These are phyloP conservation scores for Leishmania mexicana DNA, from an alignment of 208 protist genomes.

Conservation along the genomic window DNA sequence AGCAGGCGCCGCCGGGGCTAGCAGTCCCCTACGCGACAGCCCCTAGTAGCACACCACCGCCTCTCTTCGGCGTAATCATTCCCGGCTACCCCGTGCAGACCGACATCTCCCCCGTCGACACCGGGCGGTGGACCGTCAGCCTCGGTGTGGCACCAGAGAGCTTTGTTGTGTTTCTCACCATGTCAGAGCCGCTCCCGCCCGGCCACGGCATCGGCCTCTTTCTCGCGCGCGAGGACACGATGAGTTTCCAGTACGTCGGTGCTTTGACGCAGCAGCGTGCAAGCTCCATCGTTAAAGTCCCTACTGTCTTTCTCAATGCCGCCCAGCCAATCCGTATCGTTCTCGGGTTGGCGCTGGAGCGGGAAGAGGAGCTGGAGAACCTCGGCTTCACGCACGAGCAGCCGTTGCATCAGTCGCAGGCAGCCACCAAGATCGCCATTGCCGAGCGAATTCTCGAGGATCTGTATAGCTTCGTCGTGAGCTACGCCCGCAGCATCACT, in stretches of 20 bases:
- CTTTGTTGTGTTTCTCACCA: slow-evolving; percentile 78
- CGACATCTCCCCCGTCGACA: slow-evolving; percentile 45
- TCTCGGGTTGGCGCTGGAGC: slow-evolving; percentile 66
- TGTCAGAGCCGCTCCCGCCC: slow-evolving; percentile 39
- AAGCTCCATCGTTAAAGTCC: slow-evolving; percentile 58
- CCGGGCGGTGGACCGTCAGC: slow-evolving; percentile 45
- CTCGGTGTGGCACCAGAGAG: slow-evolving; percentile 52
- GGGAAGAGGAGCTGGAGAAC: slow-evolving; percentile 57
- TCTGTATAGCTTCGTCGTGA: slow-evolving; percentile 70
- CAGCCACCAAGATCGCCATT: slow-evolving; percentile 64
- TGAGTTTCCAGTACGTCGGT: slow-evolving; percentile 72
- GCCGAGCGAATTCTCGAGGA: slow-evolving; percentile 74
- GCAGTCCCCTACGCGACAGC: background rate
- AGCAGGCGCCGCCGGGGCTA: background rate
- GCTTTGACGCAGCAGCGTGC: slow-evolving; percentile 53
- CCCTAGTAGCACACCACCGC: background rate
- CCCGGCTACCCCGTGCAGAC: slow-evolving; percentile 64
- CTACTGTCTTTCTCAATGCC: slow-evolving; percentile 34
- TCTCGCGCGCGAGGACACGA: slow-evolving; percentile 54
- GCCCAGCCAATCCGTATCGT: slow-evolving; percentile 42
- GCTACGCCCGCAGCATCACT: slow-evolving; percentile 52
- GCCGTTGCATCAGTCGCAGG: slow-evolving; percentile 45
- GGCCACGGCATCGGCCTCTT: slow-evolving; percentile 61
- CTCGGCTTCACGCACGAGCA: slow-evolving; percentile 47
- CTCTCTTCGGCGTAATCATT: slow-evolving; percentile 64